Conservation (phyloP, 2,329 filamentous ascomycete genomes). For the Penicillium hordei region DNA sequence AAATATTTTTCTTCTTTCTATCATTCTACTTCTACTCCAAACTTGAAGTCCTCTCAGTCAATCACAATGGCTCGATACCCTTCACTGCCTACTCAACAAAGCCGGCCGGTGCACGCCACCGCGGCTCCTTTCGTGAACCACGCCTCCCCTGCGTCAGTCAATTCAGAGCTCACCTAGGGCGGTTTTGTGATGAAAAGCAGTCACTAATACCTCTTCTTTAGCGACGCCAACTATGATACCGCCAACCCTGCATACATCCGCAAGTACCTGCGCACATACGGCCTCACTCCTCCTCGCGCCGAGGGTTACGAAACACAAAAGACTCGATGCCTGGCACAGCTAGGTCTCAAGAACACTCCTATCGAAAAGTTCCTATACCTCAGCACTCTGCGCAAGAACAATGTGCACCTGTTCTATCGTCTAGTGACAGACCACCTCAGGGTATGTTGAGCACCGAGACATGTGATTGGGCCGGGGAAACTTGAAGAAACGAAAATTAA, state of each 20-base stretch:
- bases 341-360: conserved; percentile 47
- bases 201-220: conserved; percentile 21
- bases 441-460: conserved; percentile 29
- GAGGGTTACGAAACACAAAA: conserved; percentile 52
- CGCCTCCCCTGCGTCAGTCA: conserved; percentile 34
- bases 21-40: conserved; percentile 21
- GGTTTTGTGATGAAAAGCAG: background rate
- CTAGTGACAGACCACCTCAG: conserved; percentile 49
- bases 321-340: conserved; percentile 50
- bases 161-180: no score
- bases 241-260: conserved; percentile 51
- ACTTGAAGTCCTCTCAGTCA: conserved; percentile 20
- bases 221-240: conserved; percentile 50
- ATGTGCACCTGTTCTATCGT: conserved; percentile 55
- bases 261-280: conserved; percentile 54
- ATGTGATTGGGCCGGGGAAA: conserved; percentile 7
- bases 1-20: conserved; percentile 18
- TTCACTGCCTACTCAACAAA: conserved; percentile 33
- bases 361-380: conserved; percentile 54
- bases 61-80: conserved; percentile 37
- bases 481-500: conserved; percentile 15
- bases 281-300: conserved; percentile 50
- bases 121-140: conserved; percentile 32
- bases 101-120: conserved; percentile 38
- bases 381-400: conserved; percentile 51